These are phyloP conservation scores for Citrus australasica DNA, from an alignment of 345 rosid species.

Conservation along the genomic window DNA sequence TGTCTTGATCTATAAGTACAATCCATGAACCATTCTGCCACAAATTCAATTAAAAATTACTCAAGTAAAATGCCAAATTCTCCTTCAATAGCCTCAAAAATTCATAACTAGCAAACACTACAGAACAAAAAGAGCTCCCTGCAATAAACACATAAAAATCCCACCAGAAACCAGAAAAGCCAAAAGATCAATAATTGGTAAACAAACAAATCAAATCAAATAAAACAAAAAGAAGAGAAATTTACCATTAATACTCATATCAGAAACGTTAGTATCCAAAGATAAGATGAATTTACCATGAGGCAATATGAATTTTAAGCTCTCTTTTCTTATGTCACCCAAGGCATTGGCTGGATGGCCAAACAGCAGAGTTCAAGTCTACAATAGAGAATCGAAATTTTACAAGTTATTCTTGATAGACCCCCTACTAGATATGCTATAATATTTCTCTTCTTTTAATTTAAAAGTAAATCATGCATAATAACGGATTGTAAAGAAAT, in stretches of 20 bases:
- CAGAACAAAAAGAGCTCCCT: background rate
- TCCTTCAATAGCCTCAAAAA: background rate
- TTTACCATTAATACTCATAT: conserved; percentile 91
- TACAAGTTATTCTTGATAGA: too few relatives aligned
- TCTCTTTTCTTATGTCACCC: too few relatives aligned
- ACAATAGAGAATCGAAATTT: too few relatives aligned
- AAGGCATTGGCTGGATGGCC: too few relatives aligned
- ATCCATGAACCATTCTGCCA: background rate
- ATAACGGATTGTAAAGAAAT: too few relatives aligned
- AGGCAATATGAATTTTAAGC: too few relatives aligned
- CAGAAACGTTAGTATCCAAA: conserved; percentile 79
- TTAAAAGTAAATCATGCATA: too few relatives aligned
- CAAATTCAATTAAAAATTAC: background rate
- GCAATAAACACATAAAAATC: background rate
- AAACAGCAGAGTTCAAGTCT: too few relatives aligned
- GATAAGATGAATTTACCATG: conserved; percentile 29
- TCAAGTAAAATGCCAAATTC: background rate
- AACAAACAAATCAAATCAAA: conserved; percentile 8
- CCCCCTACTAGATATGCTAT: too few relatives aligned
- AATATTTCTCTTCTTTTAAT: too few relatives aligned
- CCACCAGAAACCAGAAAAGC: conserved; percentile 22
- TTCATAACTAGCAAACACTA: background rate
- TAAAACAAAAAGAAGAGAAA: background rate
- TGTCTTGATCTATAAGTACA: background rate
- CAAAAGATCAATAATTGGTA: conserved; percentile 15